A percentile compares a stretch with the other conserved stretches of the same genome.
These are phyloP conservation scores for Citrus unshiu DNA, from an alignment of 345 rosid genomes.

Conservation along the genomic window DNA sequence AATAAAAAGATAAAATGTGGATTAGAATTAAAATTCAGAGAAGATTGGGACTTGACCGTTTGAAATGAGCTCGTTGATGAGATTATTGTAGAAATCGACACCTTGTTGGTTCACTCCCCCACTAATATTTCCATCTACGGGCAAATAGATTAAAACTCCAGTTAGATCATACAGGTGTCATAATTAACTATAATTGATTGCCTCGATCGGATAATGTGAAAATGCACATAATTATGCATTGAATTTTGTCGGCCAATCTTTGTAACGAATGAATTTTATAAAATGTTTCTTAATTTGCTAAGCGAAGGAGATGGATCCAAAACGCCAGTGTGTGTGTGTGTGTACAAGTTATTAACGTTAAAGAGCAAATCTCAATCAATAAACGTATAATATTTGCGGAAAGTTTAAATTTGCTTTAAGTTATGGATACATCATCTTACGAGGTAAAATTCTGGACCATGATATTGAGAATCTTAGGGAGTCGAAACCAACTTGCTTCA, in stretches of 20 bases:
- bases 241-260: no score
- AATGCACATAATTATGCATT: background rate
- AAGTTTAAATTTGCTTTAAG: background rate
- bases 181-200: background rate
- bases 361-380: no score
- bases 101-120: slow-evolving; percentile 31
- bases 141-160: background rate
- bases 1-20: background rate
- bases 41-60: slow-evolving; percentile 14
- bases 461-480: slow-evolving; percentile 50
- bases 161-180: background rate
- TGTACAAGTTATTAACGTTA: no score
- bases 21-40: background rate
- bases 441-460: slow-evolving; percentile 48
- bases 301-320: no score
- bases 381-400: background rate
- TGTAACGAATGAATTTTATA: no score
- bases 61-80: slow-evolving; percentile 22
- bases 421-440: slow-evolving; percentile 23
- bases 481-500: slow-evolving; percentile 39
- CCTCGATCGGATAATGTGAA: background rate
- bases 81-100: slow-evolving; percentile 24
- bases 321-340: no score
- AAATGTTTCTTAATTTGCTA: no score
- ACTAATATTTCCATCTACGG: slow-evolving; percentile 27